Evolutionary conservation across 305 asterid species (phyloP).

Genomic region (Fraxinus nigra): DNA sequence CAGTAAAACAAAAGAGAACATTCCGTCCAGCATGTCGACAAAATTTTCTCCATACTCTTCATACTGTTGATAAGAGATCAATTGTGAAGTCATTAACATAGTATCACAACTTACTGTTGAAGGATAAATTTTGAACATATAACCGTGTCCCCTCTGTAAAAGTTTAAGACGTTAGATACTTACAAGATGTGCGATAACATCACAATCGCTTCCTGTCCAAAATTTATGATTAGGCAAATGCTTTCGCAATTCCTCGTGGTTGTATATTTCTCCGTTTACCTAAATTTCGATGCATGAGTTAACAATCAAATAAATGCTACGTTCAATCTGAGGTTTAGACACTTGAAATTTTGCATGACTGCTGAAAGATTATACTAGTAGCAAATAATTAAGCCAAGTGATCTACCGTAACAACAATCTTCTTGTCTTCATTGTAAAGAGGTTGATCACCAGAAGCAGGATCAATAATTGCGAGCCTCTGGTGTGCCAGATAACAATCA

Average conservation of each 20-base stretch:
- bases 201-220: constrained; percentile 93
- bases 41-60: constrained; percentile 89
- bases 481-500: constrained; percentile 75
- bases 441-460: constrained; percentile 99
- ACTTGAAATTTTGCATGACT: neutral
- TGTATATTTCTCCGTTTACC: constrained; percentile 98
- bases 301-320: neutral
- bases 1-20: constrained; percentile 87
- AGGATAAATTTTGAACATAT: neutral
- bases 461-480: constrained; percentile 85
- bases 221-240: constrained; percentile 73
- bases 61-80: constrained; percentile 42
- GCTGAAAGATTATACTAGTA: neutral
- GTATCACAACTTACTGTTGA: neutral
- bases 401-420: constrained; percentile 74
- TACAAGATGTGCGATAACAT: constrained; percentile 96
- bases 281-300: constrained; percentile 25
- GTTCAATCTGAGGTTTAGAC: neutral
- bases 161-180: constrained; percentile 27
- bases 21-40: constrained; percentile 91
- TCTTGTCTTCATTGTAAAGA: constrained; percentile 70
- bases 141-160: neutral
- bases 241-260: constrained; percentile 76
- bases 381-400: neutral
- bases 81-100: neutral